These are phyloP conservation scores for Mortierella sp. DNA, from an alignment of 371 early-diverging fungal species.

Conservation along the genomic window DNA sequence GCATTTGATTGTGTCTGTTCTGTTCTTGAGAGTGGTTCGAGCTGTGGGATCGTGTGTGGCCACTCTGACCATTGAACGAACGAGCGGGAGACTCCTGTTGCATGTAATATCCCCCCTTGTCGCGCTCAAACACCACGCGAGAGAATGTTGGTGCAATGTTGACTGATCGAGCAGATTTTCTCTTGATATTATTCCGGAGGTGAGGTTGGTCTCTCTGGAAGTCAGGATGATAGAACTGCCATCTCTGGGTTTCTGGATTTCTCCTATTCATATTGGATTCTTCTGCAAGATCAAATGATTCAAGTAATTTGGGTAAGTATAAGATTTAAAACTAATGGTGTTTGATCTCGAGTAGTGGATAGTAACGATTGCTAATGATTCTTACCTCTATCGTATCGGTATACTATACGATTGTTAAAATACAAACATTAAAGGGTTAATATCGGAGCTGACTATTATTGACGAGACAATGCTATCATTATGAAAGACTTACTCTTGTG, in stretches of 20 bases:
- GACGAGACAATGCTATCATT: too few relatives aligned
- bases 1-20: slow-evolving; percentile 13
- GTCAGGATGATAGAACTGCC: slow-evolving; percentile 58
- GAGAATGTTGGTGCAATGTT: slow-evolving; percentile 47
- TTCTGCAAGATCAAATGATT: slow-evolving; percentile 22
- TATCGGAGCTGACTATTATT: too few relatives aligned
- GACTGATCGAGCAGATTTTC: slow-evolving; percentile 53
- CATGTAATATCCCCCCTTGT: slow-evolving; percentile 47
- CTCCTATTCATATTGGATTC: slow-evolving; percentile 56
- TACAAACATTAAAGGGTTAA: not conserved
- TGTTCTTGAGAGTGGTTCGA: slow-evolving; percentile 25
- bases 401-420: slow-evolving; percentile 24
- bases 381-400: slow-evolving; percentile 52
- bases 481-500: slow-evolving; percentile 58
- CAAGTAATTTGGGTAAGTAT: not conserved
- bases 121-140: slow-evolving; percentile 54
- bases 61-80: slow-evolving; percentile 21
- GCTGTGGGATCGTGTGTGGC: slow-evolving; percentile 26
- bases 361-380: too few relatives aligned
- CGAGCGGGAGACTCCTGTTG: slow-evolving; percentile 34
- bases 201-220: slow-evolving; percentile 53
- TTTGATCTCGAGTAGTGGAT: not conserved
- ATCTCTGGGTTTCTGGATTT: slow-evolving; percentile 54
- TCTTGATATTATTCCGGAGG: slow-evolving; percentile 54
- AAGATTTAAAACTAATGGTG: too few relatives aligned